Base-by-base conservation (phyloP, 139 green algal genomes). In the Picochlorum sp. region DNA sequence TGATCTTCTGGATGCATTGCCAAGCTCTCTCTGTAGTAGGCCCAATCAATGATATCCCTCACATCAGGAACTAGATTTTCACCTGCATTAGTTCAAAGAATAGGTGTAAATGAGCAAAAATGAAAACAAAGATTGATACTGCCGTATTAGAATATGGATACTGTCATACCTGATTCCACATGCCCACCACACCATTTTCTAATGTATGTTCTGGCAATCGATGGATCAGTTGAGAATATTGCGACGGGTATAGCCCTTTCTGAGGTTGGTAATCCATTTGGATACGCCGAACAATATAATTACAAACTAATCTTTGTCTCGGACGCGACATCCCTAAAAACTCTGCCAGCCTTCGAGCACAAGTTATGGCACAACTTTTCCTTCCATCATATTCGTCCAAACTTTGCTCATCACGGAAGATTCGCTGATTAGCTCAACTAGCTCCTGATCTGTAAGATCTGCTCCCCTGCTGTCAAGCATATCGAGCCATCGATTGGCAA, bases 1-100 rank as follows among this genome's bases (percentile, higher is more conserved):
- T 96, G 83, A 98, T 98, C 86, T 98, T 98, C 74, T 96, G 88
- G 49, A 98, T 65, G 92, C 82, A 55, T 72, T 87, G 55, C 84
- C 78, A 62, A 98, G 77, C 30, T 86, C 76, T 92, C 89, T 37
- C 67, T 68, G 86, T 98, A 98, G 80, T 98, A 98, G 45, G 80
- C 86, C 93, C 93, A 98, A 81, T 98, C 93, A 50, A 98, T 77
- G 16, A 97, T 86, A 59, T 85, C 77, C 1, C 93, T 76, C 72
- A 95, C 82, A 62, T 95, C 86, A 14, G 85, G 86, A 56, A 88
- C 76, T 14, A 41, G 34, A 41, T 11, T 41, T 11, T 41, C 34
- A 11, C 34, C 34, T 49, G 10, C 50, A 4, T 58, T 14, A 11
- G 9, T 13, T 14, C 10, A 11, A 58, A 58, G 9, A 11, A 49